Conservation (phyloP, 1,139 yeast genomes). For the Geotrichum aggregatum region DNA sequence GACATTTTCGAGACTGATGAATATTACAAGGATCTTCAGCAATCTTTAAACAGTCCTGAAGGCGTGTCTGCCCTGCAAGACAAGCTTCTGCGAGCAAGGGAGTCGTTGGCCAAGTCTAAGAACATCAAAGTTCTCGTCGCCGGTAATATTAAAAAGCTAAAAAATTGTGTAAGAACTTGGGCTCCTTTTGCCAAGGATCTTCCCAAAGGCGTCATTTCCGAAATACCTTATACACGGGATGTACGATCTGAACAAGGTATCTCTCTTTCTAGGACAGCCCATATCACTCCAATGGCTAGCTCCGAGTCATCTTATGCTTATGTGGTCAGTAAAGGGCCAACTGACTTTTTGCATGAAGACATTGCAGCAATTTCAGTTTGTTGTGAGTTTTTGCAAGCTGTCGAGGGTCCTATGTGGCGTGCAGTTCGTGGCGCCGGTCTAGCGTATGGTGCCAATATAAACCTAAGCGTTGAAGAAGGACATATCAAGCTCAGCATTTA, state of each 20-base stretch:
- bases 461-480: constrained; percentile 62
- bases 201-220: constrained; percentile 8
- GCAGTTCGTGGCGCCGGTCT: constrained; percentile 93
- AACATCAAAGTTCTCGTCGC: constrained; percentile 66
- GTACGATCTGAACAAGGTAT: constrained; percentile 57
- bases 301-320: constrained; percentile 80
- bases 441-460: constrained; percentile 80
- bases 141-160: constrained; percentile 57
- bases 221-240: constrained; percentile 52
- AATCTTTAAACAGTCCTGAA: constrained; percentile 45
- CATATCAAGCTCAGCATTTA: constrained; percentile 62
- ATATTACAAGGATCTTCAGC: constrained; percentile 47
- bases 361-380: constrained; percentile 68
- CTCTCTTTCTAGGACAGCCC: constrained; percentile 53
- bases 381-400: constrained; percentile 72
- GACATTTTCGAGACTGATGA: constrained; percentile 64
- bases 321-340: constrained; percentile 59
- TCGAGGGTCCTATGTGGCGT: constrained; percentile 97
- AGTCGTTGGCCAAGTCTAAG: constrained; percentile 52
- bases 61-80: constrained; percentile 46
- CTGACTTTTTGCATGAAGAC: constrained; percentile 62
- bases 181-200: constrained; percentile 34
- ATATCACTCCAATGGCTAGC: constrained; percentile 71
- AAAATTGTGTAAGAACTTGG: constrained; percentile 65
- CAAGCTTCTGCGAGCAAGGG: constrained; percentile 56